These are phyloP conservation scores for Candida hispaniensis DNA, from an alignment of 805 yeast species.

Conservation along the genomic window DNA sequence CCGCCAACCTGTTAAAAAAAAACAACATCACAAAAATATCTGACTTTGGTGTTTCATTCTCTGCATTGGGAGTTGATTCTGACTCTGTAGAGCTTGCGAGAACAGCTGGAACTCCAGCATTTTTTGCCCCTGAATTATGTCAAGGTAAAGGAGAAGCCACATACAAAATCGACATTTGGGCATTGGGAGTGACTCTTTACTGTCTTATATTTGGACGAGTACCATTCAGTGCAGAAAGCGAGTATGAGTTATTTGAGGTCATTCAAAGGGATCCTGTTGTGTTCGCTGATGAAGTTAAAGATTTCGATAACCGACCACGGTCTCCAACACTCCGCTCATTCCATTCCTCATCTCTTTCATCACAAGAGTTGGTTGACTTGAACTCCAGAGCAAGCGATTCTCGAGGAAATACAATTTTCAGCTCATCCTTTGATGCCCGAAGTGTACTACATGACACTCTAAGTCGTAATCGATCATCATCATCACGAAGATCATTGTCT, in stretches of 20 bases:
- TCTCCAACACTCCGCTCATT: no score
- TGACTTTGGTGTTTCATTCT: conserved; percentile 89
- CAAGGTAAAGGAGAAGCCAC: conserved; percentile 39
- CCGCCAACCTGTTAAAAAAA: conserved; percentile 70
- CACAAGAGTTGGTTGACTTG: no score
- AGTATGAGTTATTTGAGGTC: conserved; percentile 72
- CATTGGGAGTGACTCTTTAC: conserved; percentile 82
- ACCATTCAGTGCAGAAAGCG: conserved; percentile 82
- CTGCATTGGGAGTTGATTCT: conserved; percentile 36
- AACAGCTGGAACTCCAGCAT: conserved; percentile 56
- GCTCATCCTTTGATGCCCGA: no score
- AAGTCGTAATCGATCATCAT: no score
- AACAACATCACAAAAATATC: conserved; percentile 73
- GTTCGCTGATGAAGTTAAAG: conserved; percentile 21
- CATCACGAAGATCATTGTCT: no score
- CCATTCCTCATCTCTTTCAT: no score
- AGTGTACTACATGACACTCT: no score
- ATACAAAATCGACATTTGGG: conserved; percentile 93
- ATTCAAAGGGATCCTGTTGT: conserved; percentile 32
- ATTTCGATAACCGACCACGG: conserved; percentile 31
- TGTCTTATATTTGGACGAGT: conserved; percentile 79
- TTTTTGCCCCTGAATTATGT: conserved; percentile 70
- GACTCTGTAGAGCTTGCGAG: conserved; percentile 70
- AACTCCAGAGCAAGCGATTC: no score
- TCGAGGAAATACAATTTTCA: no score